Evolutionary conservation across 306 rosid genomes (phyloP), one percentile per base, ranked within the genome.

Genomic region (Acacia crassicarpa): DNA sequence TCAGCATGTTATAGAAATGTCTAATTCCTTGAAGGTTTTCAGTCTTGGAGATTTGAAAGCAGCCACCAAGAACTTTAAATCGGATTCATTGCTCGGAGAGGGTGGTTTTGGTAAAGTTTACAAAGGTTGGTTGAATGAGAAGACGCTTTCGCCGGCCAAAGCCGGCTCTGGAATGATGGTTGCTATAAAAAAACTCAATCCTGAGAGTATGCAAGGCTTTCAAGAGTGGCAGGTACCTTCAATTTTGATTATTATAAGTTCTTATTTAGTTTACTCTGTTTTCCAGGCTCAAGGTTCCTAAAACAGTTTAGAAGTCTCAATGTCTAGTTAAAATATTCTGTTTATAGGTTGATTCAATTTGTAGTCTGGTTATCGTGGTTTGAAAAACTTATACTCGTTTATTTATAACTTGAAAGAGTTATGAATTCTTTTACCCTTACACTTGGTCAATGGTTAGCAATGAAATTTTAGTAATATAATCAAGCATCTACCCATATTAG

Each of bases 51-150:
- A 95, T 33, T 2, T 95, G 85, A 93, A 83, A 83, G 66, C 91
- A 3, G 92, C 94, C 0, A 83, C 99, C 0, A 91, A 71, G 86
- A 86, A 84, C 62, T 95, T 95, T 92, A 95, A 83, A 74, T 10
- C 88, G 0, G 97, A 90, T 61, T 30, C 85, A 38, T 82, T 93
- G 76, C 84, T 93, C 2, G 99, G 99, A 22, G 94, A 90, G 66
- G 99, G 99, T 27, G 99, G 98, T 1, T 95, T 95, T 70, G 99
- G 99, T 17, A 88, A 49, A 84, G 99, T 95, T 35, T 93, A 85
- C 83, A 95, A 85, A 43, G 98, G 97, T n/a, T 93, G 98, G 97
- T 84, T 95, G 16, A 97, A 93, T 82, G 93, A 84, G 84, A 90
- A 72, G 75, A 89, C 93, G 3, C 91, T 95, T 32, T 25, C 85